Base-by-base conservation (phyloP, 164 flowering plant species). In the Vitis labrusca region DNA sequence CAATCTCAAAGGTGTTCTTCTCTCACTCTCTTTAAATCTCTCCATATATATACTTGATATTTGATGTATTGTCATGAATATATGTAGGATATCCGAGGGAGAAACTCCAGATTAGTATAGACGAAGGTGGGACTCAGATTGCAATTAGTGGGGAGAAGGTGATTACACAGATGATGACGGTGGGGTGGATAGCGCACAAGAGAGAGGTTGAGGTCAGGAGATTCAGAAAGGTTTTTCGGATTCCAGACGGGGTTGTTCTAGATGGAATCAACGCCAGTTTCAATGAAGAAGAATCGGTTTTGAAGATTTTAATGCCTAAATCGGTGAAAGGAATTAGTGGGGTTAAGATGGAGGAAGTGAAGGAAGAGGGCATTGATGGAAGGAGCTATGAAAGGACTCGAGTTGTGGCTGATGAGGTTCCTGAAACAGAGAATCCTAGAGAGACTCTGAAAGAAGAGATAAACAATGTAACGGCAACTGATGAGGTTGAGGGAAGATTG, bases 251-350 rank as follows among this genome's bases (percentile, higher is more conserved):
- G 23, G 84, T 84, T 4, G 27, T 74, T 57, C 17, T 84, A 59
- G 85, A 86, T 70, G 48, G 57, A 56, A 81, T 84, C 51, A 65
- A 78, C 51, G 89, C 86, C 0, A 79, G 27, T 47, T 84, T 76
- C 48, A 69, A 75, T 50, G 77, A 80, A 9, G 76, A 80, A 50
- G 82, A 84, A 29, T 50, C 82, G 1, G 64, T 73, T 37, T 64
- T 84, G 53, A 69, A 73, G 8, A 78, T 86, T 71, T 55, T 57
- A 49, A 86, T 86, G 83, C 87, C 87, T 2, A 86, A 86, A 57
- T 69, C 64, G 13, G 73, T 27, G 2, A 73, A 67, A 71, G 87
- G 85, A 59, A 67, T 84, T 44, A 69, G 61, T 13, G 87, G 86
- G n/a, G 44, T 44, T 32, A 27, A 10, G 49, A 73, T 82, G 44